phyloP scores from a whole-genome alignment of 805 yeast genomes.

The Clavispora santaluciae region DNA sequence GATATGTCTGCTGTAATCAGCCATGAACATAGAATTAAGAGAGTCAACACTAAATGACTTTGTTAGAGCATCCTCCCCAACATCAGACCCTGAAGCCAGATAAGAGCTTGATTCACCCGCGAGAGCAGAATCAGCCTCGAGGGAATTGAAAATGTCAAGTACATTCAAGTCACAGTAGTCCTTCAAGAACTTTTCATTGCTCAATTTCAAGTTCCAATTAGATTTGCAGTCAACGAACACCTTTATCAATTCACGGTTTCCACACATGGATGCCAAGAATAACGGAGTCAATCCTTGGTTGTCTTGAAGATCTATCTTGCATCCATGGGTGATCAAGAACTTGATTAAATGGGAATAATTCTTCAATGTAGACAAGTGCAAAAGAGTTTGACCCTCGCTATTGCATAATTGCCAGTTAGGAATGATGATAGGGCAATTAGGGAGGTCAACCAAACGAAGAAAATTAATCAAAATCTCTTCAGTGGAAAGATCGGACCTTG shows the following conservation, averaged over 20 bases:
- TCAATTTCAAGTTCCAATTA: constrained; percentile 46
- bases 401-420: constrained; percentile 84
- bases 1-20: constrained; percentile 35
- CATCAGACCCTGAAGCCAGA: constrained; percentile 9
- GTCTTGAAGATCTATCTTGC: constrained; percentile 69
- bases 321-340: constrained; percentile 62
- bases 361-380: constrained; percentile 78
- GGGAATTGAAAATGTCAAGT: constrained; percentile 33
- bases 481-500: constrained; percentile 41
- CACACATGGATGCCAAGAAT: constrained; percentile 77
- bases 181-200: constrained; percentile 41
- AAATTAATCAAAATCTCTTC: constrained; percentile 48
- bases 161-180: constrained; percentile 44
- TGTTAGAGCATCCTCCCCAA: constrained; percentile 17
- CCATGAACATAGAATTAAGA: constrained; percentile 35
- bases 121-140: constrained; percentile 14
- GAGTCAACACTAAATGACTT: constrained; percentile 36
- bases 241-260: constrained; percentile 62
- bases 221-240: constrained; percentile 63
- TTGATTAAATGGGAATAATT: constrained; percentile 61
- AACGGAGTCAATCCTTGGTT: constrained; percentile 81
- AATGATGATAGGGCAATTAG: constrained; percentile 53
- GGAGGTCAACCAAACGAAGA: constrained; percentile 57
- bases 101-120: constrained; percentile 6
- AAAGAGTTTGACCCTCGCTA: constrained; percentile 76